phyloP scores from a whole-genome alignment of 495 filamentous ascomycete species.

The Talaromyces adpressus region DNA sequence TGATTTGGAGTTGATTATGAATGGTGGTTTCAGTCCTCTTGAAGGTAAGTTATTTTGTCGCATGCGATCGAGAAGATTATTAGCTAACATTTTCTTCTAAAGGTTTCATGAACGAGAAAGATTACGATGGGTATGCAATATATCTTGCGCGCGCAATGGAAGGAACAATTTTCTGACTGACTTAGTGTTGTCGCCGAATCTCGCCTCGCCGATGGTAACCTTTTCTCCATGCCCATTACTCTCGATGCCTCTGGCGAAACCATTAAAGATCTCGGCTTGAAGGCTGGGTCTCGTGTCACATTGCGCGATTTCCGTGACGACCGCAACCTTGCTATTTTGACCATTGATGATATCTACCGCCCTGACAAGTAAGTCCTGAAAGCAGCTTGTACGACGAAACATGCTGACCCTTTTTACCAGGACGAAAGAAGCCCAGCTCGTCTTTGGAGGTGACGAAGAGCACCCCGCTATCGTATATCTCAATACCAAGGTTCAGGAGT shows the following conservation, averaged over 20 bases:
- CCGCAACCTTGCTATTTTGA: slow-evolving; percentile 89
- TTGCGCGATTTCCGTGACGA: slow-evolving; percentile 96
- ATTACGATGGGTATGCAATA: slow-evolving; percentile 76
- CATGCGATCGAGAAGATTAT: neutral
- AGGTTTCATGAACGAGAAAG: slow-evolving; percentile 97
- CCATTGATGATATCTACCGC: slow-evolving; percentile 91
- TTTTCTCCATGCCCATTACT: slow-evolving; percentile 96
- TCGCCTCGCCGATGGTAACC: slow-evolving; percentile 79
- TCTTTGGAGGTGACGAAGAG: slow-evolving; percentile 89
- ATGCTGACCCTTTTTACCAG: slow-evolving; percentile 41
- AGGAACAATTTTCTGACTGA: slow-evolving; percentile 1
- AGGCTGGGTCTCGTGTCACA: slow-evolving; percentile 72
- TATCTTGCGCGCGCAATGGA: neutral
- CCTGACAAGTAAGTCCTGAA: slow-evolving; percentile 75
- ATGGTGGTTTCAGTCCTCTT: slow-evolving; percentile 92
- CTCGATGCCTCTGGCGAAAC: slow-evolving; percentile 72
- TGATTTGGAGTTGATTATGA: slow-evolving; percentile 93
- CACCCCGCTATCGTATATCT: slow-evolving; percentile 92
- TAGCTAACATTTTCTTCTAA: slow-evolving; percentile 10
- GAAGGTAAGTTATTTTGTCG: slow-evolving; percentile 58
- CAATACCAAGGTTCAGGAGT: slow-evolving; percentile 69
- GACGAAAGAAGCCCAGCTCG: slow-evolving; percentile 79
- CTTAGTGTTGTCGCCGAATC: slow-evolving; percentile 71
- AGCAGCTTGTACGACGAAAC: slow-evolving; percentile 16
- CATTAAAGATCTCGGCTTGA: slow-evolving; percentile 64